phyloP scores from a whole-genome alignment of 352 stramenopile genomes.

The Phytophthora rubi region DNA sequence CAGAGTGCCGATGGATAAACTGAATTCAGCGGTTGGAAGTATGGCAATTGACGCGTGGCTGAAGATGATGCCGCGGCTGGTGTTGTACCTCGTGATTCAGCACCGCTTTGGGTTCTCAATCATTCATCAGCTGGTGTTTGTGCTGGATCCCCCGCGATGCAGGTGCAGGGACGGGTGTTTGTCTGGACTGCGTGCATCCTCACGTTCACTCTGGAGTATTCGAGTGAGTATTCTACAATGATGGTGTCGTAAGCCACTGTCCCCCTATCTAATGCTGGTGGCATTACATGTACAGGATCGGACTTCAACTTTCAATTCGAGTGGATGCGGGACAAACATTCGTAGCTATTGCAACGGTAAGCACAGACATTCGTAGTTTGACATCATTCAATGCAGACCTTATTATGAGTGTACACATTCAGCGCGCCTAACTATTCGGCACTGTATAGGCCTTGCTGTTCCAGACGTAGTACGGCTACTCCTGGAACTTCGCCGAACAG shows the following conservation, averaged over 20 bases:
- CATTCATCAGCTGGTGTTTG: constrained; percentile 38
- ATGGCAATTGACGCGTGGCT: constrained; percentile 3
- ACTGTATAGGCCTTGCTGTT: too few species aligned
- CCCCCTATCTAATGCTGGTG: not conserved
- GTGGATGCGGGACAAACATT: not conserved
- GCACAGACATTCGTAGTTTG: too few species aligned
- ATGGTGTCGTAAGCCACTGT: not conserved
- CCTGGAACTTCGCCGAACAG: too few species aligned
- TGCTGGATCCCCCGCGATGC: constrained; percentile 33
- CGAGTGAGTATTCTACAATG: constrained; percentile 13
- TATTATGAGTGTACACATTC: too few species aligned
- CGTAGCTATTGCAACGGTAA: not conserved
- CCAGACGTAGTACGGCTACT: too few species aligned
- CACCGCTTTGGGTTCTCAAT: constrained; percentile 26
- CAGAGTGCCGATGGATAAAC: too few species aligned
- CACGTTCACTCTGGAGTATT: constrained; percentile 31
- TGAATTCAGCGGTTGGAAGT: too few species aligned
- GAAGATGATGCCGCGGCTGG: constrained; percentile 2
- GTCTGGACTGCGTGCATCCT: constrained; percentile 34
- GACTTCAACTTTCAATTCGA: constrained; percentile 15
- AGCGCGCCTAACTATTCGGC: too few species aligned
- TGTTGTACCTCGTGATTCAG: constrained; percentile 10
- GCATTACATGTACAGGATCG: not conserved
- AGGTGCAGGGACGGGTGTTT: constrained; percentile 30
- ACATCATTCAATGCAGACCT: too few species aligned